These are phyloP conservation scores for Globisporangium apiculatum DNA, from an alignment of 352 stramenopile species.

Conservation along the genomic window DNA sequence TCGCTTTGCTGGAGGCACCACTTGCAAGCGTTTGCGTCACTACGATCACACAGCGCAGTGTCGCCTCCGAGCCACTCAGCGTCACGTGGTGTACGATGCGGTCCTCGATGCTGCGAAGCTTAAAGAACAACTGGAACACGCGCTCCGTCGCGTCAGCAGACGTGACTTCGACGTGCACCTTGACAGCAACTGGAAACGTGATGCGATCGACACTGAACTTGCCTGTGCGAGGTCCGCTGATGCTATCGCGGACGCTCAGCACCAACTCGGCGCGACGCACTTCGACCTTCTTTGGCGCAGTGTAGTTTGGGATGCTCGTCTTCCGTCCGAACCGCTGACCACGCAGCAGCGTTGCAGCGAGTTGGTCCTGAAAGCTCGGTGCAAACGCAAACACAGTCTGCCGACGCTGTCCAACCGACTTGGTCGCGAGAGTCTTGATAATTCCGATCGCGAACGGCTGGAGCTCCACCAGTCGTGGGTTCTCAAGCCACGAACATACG, in stretches of 20 bases:
- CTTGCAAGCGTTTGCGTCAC: not conserved
- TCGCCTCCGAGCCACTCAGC: conserved; percentile 2
- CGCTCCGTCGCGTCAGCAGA: not conserved
- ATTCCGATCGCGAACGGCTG: conserved; percentile 13
- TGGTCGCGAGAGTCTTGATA: conserved; percentile 14
- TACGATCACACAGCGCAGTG: not conserved
- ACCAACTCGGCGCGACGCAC: not conserved
- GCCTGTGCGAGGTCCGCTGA: not conserved
- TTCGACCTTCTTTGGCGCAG: not conserved
- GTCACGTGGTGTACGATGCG: not conserved
- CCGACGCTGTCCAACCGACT: conserved; percentile 2
- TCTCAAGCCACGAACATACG: conserved; percentile 13
- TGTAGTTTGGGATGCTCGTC: conserved; percentile 7
- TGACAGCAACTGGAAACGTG: conserved; percentile 3
- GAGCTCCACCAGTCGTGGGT: conserved; percentile 6
- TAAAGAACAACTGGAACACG: conserved; percentile 4
- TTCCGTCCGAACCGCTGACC: conserved; percentile 12
- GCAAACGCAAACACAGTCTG: conserved; percentile 17
- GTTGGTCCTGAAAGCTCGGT: conserved; percentile 23
- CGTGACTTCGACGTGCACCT: conserved; percentile 3
- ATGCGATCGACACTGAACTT: not conserved
- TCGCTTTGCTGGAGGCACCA: not conserved
- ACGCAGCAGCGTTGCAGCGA: conserved; percentile 24
- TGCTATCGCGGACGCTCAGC: not conserved
- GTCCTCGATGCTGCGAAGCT: not conserved